These are phyloP conservation scores for Alternaria metachromatica DNA, from an alignment of 2,329 filamentous ascomycete genomes.

Conservation along the genomic window DNA sequence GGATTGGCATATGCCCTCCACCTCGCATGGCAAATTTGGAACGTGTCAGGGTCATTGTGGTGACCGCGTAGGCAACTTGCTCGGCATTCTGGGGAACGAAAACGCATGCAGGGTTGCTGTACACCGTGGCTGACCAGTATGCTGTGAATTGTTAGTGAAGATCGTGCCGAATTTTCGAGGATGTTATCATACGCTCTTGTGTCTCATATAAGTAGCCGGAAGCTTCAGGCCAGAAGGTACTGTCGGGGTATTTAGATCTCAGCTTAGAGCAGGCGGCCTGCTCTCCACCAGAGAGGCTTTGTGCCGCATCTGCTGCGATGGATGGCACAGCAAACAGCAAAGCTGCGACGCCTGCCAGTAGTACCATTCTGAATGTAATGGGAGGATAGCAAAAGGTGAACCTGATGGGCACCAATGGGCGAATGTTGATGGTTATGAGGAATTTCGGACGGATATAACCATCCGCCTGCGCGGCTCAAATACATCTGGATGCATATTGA, in stretches of 20 bases:
- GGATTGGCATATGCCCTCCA: conserved; percentile 34
- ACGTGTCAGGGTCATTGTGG: conserved; percentile 12
- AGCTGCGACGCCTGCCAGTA: neutral
- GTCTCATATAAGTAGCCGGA: neutral
- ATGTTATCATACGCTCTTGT: neutral
- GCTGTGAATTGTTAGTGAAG: neutral
- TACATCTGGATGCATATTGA: neutral
- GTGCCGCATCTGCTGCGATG: neutral
- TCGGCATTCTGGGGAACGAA: conserved; percentile 25
- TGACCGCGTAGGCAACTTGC: conserved; percentile 26
- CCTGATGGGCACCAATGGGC: neutral
- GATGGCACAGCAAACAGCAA: neutral
- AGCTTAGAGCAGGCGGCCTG: neutral
- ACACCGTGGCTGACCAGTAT: conserved; percentile 18
- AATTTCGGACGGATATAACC: neutral
- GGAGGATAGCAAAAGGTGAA: neutral
- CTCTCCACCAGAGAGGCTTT: neutral
- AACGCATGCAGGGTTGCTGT: conserved; percentile 25
- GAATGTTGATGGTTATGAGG: neutral
- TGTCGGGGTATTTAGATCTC: neutral
- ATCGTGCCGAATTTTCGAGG: neutral
- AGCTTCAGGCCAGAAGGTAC: neutral
- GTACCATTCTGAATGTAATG: neutral
- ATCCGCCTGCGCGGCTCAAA: neutral
- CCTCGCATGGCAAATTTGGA: conserved; percentile 30